These are phyloP conservation scores for Plantago rigida DNA, from an alignment of 305 asterid genomes.

Conservation along the genomic window DNA sequence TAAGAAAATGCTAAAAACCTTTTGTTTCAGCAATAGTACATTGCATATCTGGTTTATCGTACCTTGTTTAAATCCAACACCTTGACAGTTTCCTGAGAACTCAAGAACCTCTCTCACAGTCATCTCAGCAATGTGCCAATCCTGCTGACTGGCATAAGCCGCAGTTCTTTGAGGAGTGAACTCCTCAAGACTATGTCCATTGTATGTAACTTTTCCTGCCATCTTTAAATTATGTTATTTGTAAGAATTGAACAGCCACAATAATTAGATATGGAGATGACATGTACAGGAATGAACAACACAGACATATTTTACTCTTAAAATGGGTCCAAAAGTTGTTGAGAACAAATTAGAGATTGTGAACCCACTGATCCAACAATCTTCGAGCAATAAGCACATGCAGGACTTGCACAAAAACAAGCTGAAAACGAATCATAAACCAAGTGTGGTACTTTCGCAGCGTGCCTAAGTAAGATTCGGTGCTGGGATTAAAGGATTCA, in stretches of 20 bases:
- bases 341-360: background rate
- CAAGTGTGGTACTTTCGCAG: too few relatives aligned
- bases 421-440: background rate
- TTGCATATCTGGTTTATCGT: conserved; percentile 24
- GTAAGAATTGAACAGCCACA: conserved; percentile 24
- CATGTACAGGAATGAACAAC: conserved; percentile 13
- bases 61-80: conserved; percentile 58
- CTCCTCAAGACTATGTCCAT: conserved; percentile 57
- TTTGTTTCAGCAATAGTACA: conserved; percentile 10
- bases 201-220: conserved; percentile 59
- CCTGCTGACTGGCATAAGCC: conserved; percentile 67
- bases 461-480: background rate
- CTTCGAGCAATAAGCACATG: background rate
- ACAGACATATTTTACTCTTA: conserved; percentile 3
- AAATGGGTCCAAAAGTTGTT: background rate
- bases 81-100: conserved; percentile 64
- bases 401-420: background rate
- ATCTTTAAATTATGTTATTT: conserved; percentile 49
- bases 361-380: conserved; percentile 6
- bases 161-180: conserved; percentile 70
- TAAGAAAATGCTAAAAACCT: conserved; percentile 11
- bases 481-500: background rate
- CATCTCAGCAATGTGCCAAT: conserved; percentile 72
- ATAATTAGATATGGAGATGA: conserved; percentile 15
- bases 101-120: conserved; percentile 74